These are phyloP conservation scores for Tuber magnatum DNA, from an alignment of 495 filamentous ascomycete genomes.

Conservation along the genomic window DNA sequence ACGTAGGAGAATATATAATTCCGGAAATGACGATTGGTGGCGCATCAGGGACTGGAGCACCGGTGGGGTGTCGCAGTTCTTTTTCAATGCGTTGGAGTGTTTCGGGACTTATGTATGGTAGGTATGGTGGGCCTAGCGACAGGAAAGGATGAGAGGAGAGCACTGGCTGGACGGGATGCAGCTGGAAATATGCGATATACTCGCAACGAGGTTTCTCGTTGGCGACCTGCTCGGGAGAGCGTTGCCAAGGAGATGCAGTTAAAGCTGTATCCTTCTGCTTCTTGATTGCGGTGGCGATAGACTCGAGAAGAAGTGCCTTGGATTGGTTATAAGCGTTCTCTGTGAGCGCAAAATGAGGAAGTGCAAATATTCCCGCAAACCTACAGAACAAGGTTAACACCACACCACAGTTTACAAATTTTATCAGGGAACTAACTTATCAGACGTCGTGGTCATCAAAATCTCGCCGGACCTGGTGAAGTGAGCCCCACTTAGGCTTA, in stretches of 20 bases:
- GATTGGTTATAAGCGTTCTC: slow-evolving; percentile 59
- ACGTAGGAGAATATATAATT: slow-evolving; percentile 87
- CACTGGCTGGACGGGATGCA: slow-evolving; percentile 54
- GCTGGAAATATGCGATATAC: slow-evolving; percentile 77
- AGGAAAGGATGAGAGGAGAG: slow-evolving; percentile 39
- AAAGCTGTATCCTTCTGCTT: slow-evolving; percentile 50
- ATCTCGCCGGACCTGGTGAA: slow-evolving; percentile 68
- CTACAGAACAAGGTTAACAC: slow-evolving; percentile 30
- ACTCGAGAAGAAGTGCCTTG: slow-evolving; percentile 61
- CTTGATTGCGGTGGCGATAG: slow-evolving; percentile 59
- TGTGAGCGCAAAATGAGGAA: slow-evolving; percentile 73
- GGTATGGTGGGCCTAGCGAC: slow-evolving; percentile 39
- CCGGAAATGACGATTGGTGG: slow-evolving; percentile 74
- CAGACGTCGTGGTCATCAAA: slow-evolving; percentile 76
- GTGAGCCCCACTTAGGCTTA: slow-evolving; percentile 74
- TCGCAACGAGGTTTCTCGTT: slow-evolving; percentile 71
- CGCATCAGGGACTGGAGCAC: slow-evolving; percentile 59
- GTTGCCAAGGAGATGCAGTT: slow-evolving; percentile 47
- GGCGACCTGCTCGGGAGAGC: slow-evolving; percentile 53
- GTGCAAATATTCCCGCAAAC: slow-evolving; percentile 75
- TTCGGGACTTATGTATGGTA: slow-evolving; percentile 41
- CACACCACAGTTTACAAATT: slow-evolving; percentile 2
- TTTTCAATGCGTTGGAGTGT: slow-evolving; percentile 65
- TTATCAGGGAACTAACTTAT: slow-evolving; percentile 53
- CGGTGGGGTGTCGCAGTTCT: slow-evolving; percentile 78